phyloP scores from a whole-genome alignment of 352 stramenopile genomes.

The Hyaloperonospora brassicae region DNA sequence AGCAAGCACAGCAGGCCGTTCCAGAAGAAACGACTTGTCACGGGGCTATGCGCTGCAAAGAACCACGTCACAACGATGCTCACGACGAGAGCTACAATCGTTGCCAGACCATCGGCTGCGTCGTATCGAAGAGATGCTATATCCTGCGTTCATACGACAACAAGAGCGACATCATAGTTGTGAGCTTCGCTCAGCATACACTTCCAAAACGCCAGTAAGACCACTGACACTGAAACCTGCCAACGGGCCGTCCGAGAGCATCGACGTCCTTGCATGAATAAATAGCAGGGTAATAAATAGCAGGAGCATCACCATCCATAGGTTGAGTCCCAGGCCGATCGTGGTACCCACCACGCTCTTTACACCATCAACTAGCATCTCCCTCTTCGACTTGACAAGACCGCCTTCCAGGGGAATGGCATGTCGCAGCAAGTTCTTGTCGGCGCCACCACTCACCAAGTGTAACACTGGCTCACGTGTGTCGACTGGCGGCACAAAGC shows the following conservation, averaged over 20 bases:
- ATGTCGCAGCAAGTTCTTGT: conserved; percentile 69
- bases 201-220: neutral
- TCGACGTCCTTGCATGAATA: conserved; percentile 56
- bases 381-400: conserved; percentile 35
- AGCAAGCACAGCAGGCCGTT: conserved; percentile 59
- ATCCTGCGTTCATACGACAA: conserved; percentile 26
- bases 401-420: conserved; percentile 49
- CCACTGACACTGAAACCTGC: conserved; percentile 46
- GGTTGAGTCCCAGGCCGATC: conserved; percentile 41
- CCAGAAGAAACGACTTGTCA: conserved; percentile 58
- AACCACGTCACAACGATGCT: conserved; percentile 39
- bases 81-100: conserved; percentile 27
- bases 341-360: conserved; percentile 22
- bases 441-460: conserved; percentile 62
- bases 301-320: conserved; percentile 39
- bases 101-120: conserved; percentile 41
- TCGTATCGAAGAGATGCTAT: conserved; percentile 45
- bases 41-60: conserved; percentile 26
- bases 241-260: conserved; percentile 42
- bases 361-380: conserved; percentile 28
- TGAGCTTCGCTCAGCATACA: neutral
- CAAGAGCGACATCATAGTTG: neutral
- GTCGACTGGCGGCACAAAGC: conserved; percentile 36
- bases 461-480: conserved; percentile 33
- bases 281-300: conserved; percentile 72